These are phyloP conservation scores for Pythium apleroticum DNA, from an alignment of 352 stramenopile genomes.

Conservation along the genomic window DNA sequence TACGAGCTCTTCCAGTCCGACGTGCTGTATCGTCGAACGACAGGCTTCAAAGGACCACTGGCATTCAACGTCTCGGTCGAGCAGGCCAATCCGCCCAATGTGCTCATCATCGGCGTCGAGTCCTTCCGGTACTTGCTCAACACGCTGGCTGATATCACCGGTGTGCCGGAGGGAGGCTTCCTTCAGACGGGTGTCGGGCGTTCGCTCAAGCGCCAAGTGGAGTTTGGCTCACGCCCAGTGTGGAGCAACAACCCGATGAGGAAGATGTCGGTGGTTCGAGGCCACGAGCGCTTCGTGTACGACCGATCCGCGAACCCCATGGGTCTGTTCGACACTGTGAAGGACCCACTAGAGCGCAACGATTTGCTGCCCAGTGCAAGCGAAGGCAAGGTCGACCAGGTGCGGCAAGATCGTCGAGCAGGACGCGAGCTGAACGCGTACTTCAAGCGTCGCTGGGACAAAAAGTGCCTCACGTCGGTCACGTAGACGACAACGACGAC, in stretches of 20 bases:
- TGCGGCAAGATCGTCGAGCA: constrained; percentile 20
- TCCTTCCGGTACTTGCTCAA: constrained; percentile 49
- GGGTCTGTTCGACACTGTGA: constrained; percentile 37
- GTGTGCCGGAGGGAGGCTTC: constrained; percentile 22
- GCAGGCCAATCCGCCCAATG: constrained; percentile 39
- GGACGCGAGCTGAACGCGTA: constrained; percentile 47
- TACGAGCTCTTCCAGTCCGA: constrained; percentile 40
- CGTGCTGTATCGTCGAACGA: constrained; percentile 40
- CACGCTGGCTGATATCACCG: constrained; percentile 28
- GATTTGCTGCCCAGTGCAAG: constrained; percentile 35
- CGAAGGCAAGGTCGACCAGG: constrained; percentile 16
- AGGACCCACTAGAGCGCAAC: constrained; percentile 38
- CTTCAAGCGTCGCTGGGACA: constrained; percentile 44
- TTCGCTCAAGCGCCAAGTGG: constrained; percentile 40
- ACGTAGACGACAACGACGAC: too few species aligned
- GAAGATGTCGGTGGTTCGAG: constrained; percentile 41
- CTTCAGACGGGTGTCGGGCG: constrained; percentile 26
- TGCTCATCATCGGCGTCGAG: constrained; percentile 50
- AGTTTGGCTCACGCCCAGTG: constrained; percentile 38
- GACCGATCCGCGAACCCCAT: constrained; percentile 39
- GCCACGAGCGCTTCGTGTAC: constrained; percentile 43
- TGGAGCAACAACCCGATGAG: constrained; percentile 58
- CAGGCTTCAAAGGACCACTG: constrained; percentile 40
- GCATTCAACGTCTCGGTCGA: constrained; percentile 46
- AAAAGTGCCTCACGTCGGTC: constrained; percentile 34